Evolutionary conservation across 1,284 basidiomycete genomes (phyloP).

Genomic region (Takashimella koratensis): DNA sequence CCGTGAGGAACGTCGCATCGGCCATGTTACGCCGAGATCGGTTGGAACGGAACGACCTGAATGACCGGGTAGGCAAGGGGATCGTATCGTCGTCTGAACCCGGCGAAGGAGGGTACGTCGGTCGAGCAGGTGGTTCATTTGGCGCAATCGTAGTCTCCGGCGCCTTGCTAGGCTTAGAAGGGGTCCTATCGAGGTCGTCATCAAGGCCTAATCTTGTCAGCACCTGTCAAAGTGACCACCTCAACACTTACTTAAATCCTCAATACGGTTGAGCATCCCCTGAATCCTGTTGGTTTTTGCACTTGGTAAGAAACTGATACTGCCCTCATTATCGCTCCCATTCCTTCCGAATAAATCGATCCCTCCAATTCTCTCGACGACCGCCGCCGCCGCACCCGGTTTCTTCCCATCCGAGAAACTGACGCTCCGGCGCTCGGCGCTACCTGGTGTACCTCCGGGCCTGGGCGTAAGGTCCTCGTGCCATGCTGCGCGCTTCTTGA

Average conservation of each 20-base stretch:
- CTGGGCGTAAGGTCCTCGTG: constrained; percentile 37
- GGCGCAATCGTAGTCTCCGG: neutral
- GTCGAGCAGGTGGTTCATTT: neutral
- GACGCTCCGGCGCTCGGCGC: constrained; percentile 62
- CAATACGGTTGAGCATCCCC: constrained; percentile 67
- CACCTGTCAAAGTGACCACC: too few species aligned
- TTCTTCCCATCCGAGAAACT: constrained; percentile 80
- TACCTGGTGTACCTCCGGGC: constrained; percentile 7
- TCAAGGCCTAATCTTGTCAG: constrained; percentile 3
- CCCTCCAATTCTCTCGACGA: constrained; percentile 29
- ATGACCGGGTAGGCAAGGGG: constrained; percentile 11
- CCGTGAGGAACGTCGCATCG: constrained; percentile 78
- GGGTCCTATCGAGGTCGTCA: constrained; percentile 50
- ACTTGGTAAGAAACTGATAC: constrained; percentile 56
- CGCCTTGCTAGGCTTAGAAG: constrained; percentile 57
- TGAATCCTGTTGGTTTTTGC: constrained; percentile 71
- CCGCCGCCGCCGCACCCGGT: constrained; percentile 11
- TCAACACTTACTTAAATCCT: constrained; percentile 60
- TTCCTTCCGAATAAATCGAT: constrained; percentile 46
- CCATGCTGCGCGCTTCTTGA: constrained; percentile 47
- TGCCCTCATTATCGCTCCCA: constrained; percentile 25
- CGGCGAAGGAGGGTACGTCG: neutral
- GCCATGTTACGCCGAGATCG: constrained; percentile 24
- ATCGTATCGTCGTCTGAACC: constrained; percentile 10
- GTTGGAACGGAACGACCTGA: constrained; percentile 24